phyloP scores from a whole-genome alignment of 2,329 filamentous ascomycete genomes.

The Tolypocladium amazonense region DNA sequence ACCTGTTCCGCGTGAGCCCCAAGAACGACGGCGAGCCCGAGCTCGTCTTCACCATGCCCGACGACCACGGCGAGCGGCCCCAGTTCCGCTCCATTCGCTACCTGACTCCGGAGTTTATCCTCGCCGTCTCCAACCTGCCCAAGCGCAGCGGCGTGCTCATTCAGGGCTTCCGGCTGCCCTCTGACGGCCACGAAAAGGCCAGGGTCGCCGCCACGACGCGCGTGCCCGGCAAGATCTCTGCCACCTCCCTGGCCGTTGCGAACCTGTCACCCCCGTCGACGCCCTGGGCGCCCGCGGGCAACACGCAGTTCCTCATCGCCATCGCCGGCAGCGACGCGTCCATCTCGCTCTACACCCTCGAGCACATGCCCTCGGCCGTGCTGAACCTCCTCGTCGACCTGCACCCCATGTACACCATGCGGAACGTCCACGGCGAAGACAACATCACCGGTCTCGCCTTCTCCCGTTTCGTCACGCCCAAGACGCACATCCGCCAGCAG shows the following conservation, averaged over 20 bases:
- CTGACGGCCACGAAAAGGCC: constrained; percentile 24
- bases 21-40: constrained; percentile 35
- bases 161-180: constrained; percentile 44
- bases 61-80: constrained; percentile 35
- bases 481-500: constrained; percentile 26
- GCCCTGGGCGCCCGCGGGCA: constrained; percentile 39
- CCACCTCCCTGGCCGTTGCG: constrained; percentile 67
- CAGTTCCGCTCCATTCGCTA: constrained; percentile 49
- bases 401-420: constrained; percentile 40
- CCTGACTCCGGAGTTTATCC: constrained; percentile 44
- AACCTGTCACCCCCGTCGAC: constrained; percentile 49
- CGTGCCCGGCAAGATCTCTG: constrained; percentile 59
- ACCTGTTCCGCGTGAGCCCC: constrained; percentile 49
- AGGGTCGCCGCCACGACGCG: constrained; percentile 40
- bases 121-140: constrained; percentile 48
- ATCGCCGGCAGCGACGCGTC: constrained; percentile 72
- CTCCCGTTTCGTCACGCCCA: constrained; percentile 45
- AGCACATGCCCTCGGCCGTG: constrained; percentile 43
- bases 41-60: constrained; percentile 45
- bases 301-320: constrained; percentile 70
- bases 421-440: constrained; percentile 39
- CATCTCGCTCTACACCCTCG: constrained; percentile 66
- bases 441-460: constrained; percentile 51
- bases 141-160: constrained; percentile 46
- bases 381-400: constrained; percentile 42